These are phyloP conservation scores for Microbotryomycetes sp. DNA, from an alignment of 1,284 basidiomycete species.

Conservation along the genomic window DNA sequence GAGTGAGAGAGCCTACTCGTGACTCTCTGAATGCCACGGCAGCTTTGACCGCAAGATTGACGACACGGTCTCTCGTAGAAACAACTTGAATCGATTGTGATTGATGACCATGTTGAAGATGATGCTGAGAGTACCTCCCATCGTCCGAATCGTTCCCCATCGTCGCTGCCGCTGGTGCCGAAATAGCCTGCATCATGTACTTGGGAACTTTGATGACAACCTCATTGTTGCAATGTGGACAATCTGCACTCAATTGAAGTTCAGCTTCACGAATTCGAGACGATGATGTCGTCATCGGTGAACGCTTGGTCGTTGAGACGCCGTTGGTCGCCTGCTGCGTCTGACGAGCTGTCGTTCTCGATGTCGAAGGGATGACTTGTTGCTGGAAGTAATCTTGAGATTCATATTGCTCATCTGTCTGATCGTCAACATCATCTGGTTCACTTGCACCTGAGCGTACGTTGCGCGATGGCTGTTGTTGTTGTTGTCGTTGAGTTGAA, in stretches of 20 bases:
- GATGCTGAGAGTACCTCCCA: not conserved
- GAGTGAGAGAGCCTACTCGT: too few species aligned
- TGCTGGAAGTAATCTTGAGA: not conserved
- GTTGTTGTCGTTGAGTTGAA: not conserved
- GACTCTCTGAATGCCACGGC: not conserved
- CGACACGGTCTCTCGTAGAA: not conserved
- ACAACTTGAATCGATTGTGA: not conserved
- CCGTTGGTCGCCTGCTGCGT: too few species aligned
- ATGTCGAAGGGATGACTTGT: too few species aligned
- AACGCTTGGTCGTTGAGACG: not conserved
- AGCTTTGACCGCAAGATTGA: not conserved
- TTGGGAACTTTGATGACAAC: not conserved
- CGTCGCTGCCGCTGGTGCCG: not conserved
- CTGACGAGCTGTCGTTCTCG: not conserved
- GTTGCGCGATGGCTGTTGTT: too few species aligned
- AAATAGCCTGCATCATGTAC: not conserved
- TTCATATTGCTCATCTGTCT: not conserved
- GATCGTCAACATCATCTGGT: too few species aligned
- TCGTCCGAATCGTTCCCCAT: not conserved
- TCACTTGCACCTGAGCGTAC: too few species aligned
- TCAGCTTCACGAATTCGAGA: not conserved
- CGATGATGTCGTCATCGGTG: not conserved
- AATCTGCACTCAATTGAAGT: not conserved
- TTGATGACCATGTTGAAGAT: not conserved
- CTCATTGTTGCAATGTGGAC: not conserved